Base-by-base conservation (phyloP, 1,284 basidiomycete genomes). In the Cerrena zonata region DNA sequence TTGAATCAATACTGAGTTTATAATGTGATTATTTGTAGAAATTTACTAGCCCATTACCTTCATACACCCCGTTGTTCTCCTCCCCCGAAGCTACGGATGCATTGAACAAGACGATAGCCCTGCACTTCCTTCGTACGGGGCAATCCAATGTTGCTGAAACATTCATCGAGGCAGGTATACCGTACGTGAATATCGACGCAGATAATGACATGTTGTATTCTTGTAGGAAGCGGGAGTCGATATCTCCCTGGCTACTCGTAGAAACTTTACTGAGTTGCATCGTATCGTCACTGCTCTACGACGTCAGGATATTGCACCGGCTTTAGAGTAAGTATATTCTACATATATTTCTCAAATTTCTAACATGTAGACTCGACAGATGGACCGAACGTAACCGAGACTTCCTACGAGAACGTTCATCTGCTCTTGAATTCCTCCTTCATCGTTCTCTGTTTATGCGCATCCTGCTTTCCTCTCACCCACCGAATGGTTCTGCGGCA, bases 361-460 rank as follows among this genome's bases (percentile, higher is more conserved):
- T 36, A 51, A 47, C 45, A 43, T 30, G 54, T 54, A 38, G 53
- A 13, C 23, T 23, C 4, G 37, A 23, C 54, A 93, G 91, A 54
- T 95, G 92, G 93, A 80, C 83, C n/a, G 69, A 70, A 40, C 70
- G 70, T 45, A 84, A 94, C 62, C 75, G 78, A 36, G 51, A 61
- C 1, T 92, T 89, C 64, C 75, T 94, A 4, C 71, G 73, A 30
- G 69, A 76, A 1, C 82, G 87, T 12, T 79, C 78, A 3, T 94
- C 91, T 0, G 77, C 88, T 0, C 76, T 96, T 7, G 88, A 91
- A 56, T 96, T 94, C 66, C 73, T 86, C 63, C 79, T 95, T 18
- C 91, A 95, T 62, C 87, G 91, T 23, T 90, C 89, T 12, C 83
- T 90, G 60, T 94, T 89, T 65, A 79, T 94, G 47, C 81, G 80